Conservation (phyloP, 2,329 filamentous ascomycete genomes). For the Penicillium sp. region DNA sequence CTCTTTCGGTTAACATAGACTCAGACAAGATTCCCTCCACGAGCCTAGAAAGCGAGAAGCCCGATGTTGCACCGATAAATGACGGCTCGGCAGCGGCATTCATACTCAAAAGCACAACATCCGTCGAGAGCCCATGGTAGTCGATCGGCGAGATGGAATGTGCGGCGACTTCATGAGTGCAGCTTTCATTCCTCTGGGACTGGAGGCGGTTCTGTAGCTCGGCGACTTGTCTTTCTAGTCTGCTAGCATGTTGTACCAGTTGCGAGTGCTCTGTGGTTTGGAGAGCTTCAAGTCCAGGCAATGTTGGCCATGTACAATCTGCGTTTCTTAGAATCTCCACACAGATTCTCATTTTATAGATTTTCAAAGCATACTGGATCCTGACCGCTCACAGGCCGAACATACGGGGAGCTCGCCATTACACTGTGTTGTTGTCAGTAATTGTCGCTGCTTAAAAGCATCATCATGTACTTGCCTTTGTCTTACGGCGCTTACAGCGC, state of each 20-base stretch:
- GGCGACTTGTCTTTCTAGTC: background rate
- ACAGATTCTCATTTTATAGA: background rate
- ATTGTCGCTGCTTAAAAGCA: background rate
- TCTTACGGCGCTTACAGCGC: background rate
- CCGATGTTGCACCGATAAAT: background rate
- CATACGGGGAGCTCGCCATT: background rate
- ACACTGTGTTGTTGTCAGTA: background rate
- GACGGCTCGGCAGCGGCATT: background rate
- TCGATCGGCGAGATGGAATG: background rate
- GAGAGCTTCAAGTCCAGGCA: background rate
- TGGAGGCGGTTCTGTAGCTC: background rate
- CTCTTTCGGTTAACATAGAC: background rate
- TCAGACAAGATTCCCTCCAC: background rate
- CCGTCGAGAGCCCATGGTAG: background rate
- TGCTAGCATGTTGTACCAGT: background rate
- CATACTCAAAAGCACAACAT: constrained; percentile 1
- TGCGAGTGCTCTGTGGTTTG: background rate
- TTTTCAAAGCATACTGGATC: background rate
- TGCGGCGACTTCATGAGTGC: background rate
- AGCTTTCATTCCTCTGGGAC: background rate
- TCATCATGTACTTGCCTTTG: background rate
- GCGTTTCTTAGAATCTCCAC: background rate
- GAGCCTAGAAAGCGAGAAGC: background rate
- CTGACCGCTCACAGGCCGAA: background rate
- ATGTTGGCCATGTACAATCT: background rate